Evolutionary conservation across 495 filamentous ascomycete genomes (phyloP).

Genomic region (Penicillium maclennaniae): DNA sequence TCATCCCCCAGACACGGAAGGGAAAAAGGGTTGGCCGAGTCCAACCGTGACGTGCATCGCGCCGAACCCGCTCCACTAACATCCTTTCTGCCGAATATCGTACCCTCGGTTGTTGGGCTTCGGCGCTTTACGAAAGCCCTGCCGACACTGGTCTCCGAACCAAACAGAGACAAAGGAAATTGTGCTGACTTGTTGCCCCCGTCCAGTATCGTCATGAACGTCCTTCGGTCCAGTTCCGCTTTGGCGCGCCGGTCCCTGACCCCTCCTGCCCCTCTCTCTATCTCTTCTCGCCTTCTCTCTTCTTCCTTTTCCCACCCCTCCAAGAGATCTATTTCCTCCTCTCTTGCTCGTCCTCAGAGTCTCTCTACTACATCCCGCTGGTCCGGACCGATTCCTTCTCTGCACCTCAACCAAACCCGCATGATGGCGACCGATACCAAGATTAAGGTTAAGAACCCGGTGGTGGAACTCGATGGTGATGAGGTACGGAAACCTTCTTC

Average conservation of each 20-base stretch:
- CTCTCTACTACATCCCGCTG: slow-evolving; percentile 33
- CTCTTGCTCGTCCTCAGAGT: slow-evolving; percentile 26
- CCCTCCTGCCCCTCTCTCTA: slow-evolving; percentile 34
- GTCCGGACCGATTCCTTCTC: slow-evolving; percentile 29
- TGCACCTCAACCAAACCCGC: slow-evolving; percentile 37
- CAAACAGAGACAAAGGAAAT: slow-evolving; percentile 20
- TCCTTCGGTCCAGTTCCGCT: slow-evolving; percentile 44
- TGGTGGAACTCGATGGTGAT: slow-evolving; percentile 96
- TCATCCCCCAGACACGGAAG: slow-evolving; percentile 9
- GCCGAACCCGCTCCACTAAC: not conserved
- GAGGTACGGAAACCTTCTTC: slow-evolving; percentile 50
- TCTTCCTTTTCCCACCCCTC: slow-evolving; percentile 22
- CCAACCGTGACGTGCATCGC: not conserved
- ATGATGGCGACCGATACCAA: slow-evolving; percentile 54
- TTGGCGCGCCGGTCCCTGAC: slow-evolving; percentile 36
- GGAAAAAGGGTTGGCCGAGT: not conserved
- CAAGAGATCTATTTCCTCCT: slow-evolving; percentile 27
- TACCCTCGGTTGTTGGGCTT: slow-evolving; percentile 27
- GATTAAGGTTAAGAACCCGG: slow-evolving; percentile 96
- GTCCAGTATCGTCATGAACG: slow-evolving; percentile 23
- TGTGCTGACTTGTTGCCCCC: slow-evolving; percentile 22
- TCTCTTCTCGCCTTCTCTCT: slow-evolving; percentile 27
- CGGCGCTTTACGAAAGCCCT: slow-evolving; percentile 1
- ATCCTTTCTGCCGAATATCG: slow-evolving; percentile 32
- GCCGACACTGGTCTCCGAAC: slow-evolving; percentile 1